These are phyloP conservation scores for Haplographium delicatum DNA, from an alignment of 495 filamentous ascomycete species.

Conservation along the genomic window DNA sequence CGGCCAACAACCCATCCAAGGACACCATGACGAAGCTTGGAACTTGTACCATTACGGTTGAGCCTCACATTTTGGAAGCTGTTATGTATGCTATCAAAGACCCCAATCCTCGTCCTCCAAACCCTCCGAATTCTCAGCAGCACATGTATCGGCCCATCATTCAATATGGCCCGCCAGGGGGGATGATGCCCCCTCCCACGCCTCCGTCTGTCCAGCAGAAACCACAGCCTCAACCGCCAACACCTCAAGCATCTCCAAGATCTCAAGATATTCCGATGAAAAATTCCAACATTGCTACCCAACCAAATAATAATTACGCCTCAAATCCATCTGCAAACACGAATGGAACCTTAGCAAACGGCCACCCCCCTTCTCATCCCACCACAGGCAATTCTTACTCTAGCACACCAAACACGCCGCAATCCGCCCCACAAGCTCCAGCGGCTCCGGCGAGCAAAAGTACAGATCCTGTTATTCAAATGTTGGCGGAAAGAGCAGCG, in stretches of 20 bases:
- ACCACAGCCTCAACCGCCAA: conserved; percentile 16
- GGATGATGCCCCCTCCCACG: conserved; percentile 47
- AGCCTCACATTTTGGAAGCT: conserved; percentile 87
- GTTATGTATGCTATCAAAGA: conserved; percentile 84
- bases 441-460: conserved; percentile 34
- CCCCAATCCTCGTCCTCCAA: conserved; percentile 42
- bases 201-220: conserved; percentile 29
- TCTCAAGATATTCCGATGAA: conserved; percentile 14
- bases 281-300: conserved; percentile 8
- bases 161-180: conserved; percentile 64
- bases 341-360: conserved; percentile 8
- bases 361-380: not conserved
- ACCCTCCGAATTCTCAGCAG: conserved; percentile 26
- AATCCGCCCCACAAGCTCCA: conserved; percentile 16
- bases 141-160: conserved; percentile 54
- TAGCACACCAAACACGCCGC: conserved; percentile 3
- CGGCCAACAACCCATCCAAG: conserved; percentile 72
- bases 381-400: too few relatives aligned
- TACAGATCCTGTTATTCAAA: conserved; percentile 92
- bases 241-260: conserved; percentile 18
- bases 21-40: conserved; percentile 85
- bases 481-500: conserved; percentile 80
- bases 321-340: not conserved
- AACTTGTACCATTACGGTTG: conserved; percentile 72
- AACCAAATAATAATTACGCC: not conserved